A percentile compares a stretch with the other conserved stretches of the same genome.
These are phyloP conservation scores for Syncephalis plumigaleata DNA, from an alignment of 371 early-diverging fungal species.

Conservation along the genomic window DNA sequence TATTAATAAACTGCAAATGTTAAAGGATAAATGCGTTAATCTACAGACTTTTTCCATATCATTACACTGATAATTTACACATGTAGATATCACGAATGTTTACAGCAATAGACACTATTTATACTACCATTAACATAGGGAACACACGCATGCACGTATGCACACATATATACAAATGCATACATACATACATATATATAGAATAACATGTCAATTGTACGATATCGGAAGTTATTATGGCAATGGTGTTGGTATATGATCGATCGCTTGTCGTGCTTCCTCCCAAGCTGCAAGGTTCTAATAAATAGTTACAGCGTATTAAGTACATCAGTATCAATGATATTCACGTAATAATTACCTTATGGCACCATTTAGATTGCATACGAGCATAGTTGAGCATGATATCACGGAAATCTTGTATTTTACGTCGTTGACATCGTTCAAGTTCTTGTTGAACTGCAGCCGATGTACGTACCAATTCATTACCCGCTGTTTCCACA, in stretches of 20 bases:
- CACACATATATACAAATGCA: too few species aligned
- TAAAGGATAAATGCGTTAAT: too few species aligned
- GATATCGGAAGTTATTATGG: neutral
- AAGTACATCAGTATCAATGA: too few species aligned
- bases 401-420: slow-evolving; percentile 64
- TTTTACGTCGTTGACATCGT: slow-evolving; percentile 80
- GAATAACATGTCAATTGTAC: too few species aligned
- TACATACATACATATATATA: neutral
- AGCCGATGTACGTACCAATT: slow-evolving; percentile 49
- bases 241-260: neutral
- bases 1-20: too few species aligned
- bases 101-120: too few species aligned
- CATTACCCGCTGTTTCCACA: slow-evolving; percentile 41
- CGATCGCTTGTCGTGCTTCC: slow-evolving; percentile 9
- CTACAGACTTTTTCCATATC: too few species aligned
- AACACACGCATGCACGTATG: too few species aligned
- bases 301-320: neutral
- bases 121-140: too few species aligned
- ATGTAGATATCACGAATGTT: too few species aligned
- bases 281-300: slow-evolving; percentile 12
- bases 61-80: too few species aligned
- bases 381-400: slow-evolving; percentile 63
- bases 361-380: slow-evolving; percentile 66
- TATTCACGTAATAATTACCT: slow-evolving; percentile 21
- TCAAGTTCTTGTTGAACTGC: slow-evolving; percentile 78